Percentiles rank a stretch among this genome's conserved stretches.
phyloP scores from a whole-genome alignment of 139 green algal genomes.

The Trebouxia sp. region DNA sequence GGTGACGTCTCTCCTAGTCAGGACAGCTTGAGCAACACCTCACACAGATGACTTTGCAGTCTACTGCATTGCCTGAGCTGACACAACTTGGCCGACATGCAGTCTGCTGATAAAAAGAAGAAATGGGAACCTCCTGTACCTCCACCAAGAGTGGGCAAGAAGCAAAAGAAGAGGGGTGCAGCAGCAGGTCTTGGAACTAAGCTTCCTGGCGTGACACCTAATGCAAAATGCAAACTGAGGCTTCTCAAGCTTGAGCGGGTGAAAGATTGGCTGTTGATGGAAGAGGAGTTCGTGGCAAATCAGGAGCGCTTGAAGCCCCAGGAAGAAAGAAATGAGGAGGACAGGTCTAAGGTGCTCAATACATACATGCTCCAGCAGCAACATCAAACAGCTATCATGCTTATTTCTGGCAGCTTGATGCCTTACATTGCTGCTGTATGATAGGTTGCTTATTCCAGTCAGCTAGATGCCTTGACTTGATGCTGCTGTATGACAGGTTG shows the following conservation, averaged over 20 bases:
- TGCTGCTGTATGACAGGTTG: constrained; percentile 84
- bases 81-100: background rate
- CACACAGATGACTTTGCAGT: background rate
- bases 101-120: constrained; percentile 87
- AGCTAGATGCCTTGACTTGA: too few relatives aligned
- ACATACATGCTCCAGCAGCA: too few relatives aligned
- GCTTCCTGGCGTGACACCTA: constrained; percentile 91
- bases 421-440: too few relatives aligned
- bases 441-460: too few relatives aligned
- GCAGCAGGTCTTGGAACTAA: constrained; percentile 70
- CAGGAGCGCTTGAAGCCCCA: constrained; percentile 91
- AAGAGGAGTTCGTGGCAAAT: constrained; percentile 98
- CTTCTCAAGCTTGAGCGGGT: constrained; percentile 98
- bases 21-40: background rate
- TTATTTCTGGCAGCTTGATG: too few relatives aligned
- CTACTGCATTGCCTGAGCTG: background rate
- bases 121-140: constrained; percentile 95
- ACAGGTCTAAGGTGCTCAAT: constrained; percentile 76
- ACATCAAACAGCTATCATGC: background rate
- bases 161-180: constrained; percentile 82
- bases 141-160: constrained; percentile 91
- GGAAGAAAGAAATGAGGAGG: constrained; percentile 94
- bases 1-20: background rate
- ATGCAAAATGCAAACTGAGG: constrained; percentile 93
- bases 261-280: constrained; percentile 99